These are phyloP conservation scores for Pythium grandisporangium DNA, from an alignment of 352 stramenopile genomes.

Conservation along the genomic window DNA sequence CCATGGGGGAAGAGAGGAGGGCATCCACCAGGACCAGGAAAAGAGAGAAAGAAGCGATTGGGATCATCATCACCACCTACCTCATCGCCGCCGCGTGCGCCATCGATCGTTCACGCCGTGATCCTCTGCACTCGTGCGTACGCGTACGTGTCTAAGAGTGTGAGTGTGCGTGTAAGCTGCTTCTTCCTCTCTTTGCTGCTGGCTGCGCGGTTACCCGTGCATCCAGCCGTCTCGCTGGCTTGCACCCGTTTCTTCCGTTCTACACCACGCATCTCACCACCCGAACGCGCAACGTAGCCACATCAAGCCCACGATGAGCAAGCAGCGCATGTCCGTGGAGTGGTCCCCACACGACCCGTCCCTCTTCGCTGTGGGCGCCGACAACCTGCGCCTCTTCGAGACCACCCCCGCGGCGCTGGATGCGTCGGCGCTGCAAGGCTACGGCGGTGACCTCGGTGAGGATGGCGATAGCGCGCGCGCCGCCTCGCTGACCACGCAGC, in stretches of 20 bases:
- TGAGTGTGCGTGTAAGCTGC: no score
- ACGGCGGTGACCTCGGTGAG: neutral
- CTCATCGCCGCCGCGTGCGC: no score
- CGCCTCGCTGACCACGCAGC: slow-evolving; percentile 36
- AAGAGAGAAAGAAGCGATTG: no score
- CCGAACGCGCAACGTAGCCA: neutral
- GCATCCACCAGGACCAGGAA: no score
- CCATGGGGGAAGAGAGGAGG: no score
- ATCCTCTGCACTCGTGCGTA: no score
- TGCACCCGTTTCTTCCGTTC: neutral
- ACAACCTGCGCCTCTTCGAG: slow-evolving; percentile 82
- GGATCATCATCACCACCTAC: no score
- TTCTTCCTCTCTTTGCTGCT: no score
- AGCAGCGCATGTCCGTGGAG: slow-evolving; percentile 66
- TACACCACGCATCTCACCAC: neutral
- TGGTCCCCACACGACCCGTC: slow-evolving; percentile 80
- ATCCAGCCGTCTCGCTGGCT: no score
- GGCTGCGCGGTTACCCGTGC: no score
- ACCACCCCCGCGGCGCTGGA: slow-evolving; percentile 15
- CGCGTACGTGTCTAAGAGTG: no score
- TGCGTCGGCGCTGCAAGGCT: slow-evolving; percentile 8
- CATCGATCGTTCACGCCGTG: no score
- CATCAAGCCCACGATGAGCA: slow-evolving; percentile 34
- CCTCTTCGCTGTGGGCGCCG: slow-evolving; percentile 72
- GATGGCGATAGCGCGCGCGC: neutral